Conservation (phyloP, 177 flowering plant species). For the Vitis hybrid region DNA sequence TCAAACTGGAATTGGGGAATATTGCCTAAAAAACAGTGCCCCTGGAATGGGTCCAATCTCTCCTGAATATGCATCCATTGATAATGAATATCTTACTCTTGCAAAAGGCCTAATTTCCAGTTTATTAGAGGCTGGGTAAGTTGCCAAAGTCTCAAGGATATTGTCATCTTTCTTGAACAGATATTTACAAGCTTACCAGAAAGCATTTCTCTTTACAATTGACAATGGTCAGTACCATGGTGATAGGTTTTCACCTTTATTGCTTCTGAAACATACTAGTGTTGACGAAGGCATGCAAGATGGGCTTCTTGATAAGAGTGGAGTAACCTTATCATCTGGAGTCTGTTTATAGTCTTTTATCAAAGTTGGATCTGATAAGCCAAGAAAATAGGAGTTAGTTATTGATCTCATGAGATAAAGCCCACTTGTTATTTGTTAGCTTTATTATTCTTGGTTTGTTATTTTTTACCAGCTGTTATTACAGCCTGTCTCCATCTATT, state of each 20-base stretch:
- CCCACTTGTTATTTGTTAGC: too few relatives aligned
- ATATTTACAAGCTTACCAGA: conserved; percentile 49
- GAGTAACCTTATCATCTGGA: conserved; percentile 36
- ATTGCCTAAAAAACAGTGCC: conserved; percentile 35
- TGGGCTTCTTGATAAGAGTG: conserved; percentile 52
- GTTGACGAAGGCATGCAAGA: conserved; percentile 48
- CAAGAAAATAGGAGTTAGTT: too few relatives aligned
- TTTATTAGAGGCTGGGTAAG: conserved; percentile 32
- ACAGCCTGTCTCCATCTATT: too few relatives aligned
- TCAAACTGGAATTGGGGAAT: conserved; percentile 42
- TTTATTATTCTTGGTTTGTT: too few relatives aligned
- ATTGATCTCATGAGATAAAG: too few relatives aligned
- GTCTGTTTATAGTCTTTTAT: conserved; percentile 43
- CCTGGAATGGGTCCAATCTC: conserved; percentile 26
- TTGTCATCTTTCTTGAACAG: conserved; percentile 57
- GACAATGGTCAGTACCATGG: conserved; percentile 20
- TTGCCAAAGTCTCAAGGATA: conserved; percentile 35
- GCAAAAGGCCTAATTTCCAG: conserved; percentile 45
- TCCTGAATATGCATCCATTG: conserved; percentile 31
- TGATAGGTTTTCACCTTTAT: conserved; percentile 38
- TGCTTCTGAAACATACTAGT: conserved; percentile 63
- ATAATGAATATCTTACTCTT: conserved; percentile 37
- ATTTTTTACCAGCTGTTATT: too few relatives aligned
- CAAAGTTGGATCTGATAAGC: conserved; percentile 17
- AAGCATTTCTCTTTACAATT: conserved; percentile 54